These are phyloP conservation scores for Amanita rimosa DNA, from an alignment of 768 basidiomycete genomes.

Conservation along the genomic window DNA sequence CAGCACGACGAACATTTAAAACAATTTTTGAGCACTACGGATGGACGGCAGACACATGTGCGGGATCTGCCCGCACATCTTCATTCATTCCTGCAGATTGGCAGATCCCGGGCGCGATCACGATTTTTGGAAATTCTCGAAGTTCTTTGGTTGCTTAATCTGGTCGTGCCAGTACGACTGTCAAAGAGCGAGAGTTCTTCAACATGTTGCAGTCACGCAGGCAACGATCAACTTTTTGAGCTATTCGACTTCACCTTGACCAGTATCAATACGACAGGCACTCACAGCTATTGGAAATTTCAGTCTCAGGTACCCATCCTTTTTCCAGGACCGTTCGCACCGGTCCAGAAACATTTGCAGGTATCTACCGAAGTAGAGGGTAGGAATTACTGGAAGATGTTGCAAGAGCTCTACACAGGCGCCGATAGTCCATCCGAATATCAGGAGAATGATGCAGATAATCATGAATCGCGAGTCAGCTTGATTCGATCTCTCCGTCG, in stretches of 20 bases:
- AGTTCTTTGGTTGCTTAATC: constrained; percentile 41
- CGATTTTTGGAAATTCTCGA: constrained; percentile 54
- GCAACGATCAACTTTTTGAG: constrained; percentile 24
- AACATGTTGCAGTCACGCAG: neutral
- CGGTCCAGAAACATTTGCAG: constrained; percentile 42
- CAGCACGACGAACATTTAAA: constrained; percentile 46
- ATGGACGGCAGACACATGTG: constrained; percentile 37
- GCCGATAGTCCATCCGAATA: constrained; percentile 14
- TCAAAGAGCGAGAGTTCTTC: constrained; percentile 13
- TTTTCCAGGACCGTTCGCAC: constrained; percentile 34
- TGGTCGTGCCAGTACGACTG: constrained; percentile 46
- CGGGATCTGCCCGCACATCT: constrained; percentile 42
- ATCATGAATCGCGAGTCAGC: constrained; percentile 15
- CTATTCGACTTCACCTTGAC: constrained; percentile 16
- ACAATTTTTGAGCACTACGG: constrained; percentile 33
- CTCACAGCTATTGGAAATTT: constrained; percentile 46
- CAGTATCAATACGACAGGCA: neutral
- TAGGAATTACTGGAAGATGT: constrained; percentile 43
- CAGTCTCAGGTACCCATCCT: constrained; percentile 42
- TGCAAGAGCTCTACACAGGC: constrained; percentile 37
- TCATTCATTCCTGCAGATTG: constrained; percentile 41
- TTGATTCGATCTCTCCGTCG: constrained; percentile 47
- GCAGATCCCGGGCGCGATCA: constrained; percentile 44
- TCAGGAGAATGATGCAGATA: constrained; percentile 13
- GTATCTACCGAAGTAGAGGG: constrained; percentile 28